A percentile compares a stretch with the other conserved stretches of the same genome.
phyloP scores from a whole-genome alignment of 305 asterid species.

The Fraxinus sp. region DNA sequence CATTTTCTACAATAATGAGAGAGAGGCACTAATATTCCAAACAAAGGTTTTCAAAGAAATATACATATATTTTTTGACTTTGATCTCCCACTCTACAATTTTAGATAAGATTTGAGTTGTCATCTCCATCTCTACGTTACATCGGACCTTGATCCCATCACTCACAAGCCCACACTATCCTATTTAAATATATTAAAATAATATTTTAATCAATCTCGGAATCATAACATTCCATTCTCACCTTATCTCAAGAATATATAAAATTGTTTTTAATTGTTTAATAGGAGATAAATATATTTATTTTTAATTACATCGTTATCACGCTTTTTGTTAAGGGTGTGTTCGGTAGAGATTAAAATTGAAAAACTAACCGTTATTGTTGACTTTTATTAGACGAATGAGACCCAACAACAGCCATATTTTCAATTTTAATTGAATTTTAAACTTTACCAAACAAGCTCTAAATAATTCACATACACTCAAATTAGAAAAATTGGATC shows the following conservation, averaged over 20 bases:
- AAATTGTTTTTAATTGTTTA: background rate
- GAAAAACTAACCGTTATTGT: no score
- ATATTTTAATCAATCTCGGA: background rate
- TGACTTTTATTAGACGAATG: no score
- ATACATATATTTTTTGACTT: background rate
- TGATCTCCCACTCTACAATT: background rate
- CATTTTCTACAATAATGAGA: no score
- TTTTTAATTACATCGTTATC: background rate
- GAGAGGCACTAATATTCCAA: no score
- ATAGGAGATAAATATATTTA: background rate
- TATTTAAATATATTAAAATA: background rate
- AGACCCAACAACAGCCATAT: no score
- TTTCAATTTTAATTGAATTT: no score
- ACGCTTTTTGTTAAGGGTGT: no score
- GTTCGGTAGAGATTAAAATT: no score
- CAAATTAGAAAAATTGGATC: no score
- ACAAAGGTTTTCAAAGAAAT: no score
- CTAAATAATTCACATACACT: no score
- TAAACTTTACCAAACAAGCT: no score
- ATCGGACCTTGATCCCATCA: background rate
- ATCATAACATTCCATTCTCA: background rate
- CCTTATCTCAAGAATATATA: background rate
- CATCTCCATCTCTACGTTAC: background rate
- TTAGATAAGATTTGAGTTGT: background rate
- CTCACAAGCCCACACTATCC: background rate